Evolutionary conservation across 768 basidiomycete species (phyloP), one percentile per base, ranked within the genome.

Genomic region (Boletus subcaerulescens): DNA sequence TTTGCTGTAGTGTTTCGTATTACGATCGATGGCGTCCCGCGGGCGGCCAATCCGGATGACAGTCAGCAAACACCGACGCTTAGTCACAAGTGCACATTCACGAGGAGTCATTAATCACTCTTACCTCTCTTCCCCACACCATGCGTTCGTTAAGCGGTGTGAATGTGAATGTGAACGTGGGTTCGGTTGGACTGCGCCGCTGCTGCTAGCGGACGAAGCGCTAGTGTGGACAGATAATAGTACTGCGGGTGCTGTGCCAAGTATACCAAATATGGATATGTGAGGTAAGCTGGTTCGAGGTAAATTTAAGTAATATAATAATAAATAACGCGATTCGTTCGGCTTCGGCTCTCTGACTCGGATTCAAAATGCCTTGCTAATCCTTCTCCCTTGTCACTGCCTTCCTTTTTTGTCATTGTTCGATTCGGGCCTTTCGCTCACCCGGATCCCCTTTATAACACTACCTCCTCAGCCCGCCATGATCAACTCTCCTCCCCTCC

Each of bases 371-470:
- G 33, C 53, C 55, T 69, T 71, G 60, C 62, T 71, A 70, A 69
- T 69, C 65, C 52, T 52, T 46, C 42, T 48, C 56, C 48, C 49
- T 56, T 55, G 59, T 59, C 65, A 58, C 50, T 32, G 8, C 47
- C 48, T 67, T 60, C 71, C 67, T 45, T 57, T 67, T 69, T 54
- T 49, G 68, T 66, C 56, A 56, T 46, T 59, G 42, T 59, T 70
- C 70, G 70, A 72, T 70, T 68, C 68, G 71, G 70, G 71, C 63
- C 73, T 68, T 60, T 63, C 42, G 14, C 63, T 52, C 35, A 48
- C 55, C 61, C 65, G 65, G 56, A 42, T 46, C 58, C 60, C 64
- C 67, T 67, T 62, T 71, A 76, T 74, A 71, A 69, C 65, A 40
- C 43, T 18, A 13, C 20, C 51, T 55, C 59, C 42, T 44, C 49